These are phyloP conservation scores for Fusarium sp. DNA, from an alignment of 2,329 filamentous ascomycete species.

Conservation along the genomic window DNA sequence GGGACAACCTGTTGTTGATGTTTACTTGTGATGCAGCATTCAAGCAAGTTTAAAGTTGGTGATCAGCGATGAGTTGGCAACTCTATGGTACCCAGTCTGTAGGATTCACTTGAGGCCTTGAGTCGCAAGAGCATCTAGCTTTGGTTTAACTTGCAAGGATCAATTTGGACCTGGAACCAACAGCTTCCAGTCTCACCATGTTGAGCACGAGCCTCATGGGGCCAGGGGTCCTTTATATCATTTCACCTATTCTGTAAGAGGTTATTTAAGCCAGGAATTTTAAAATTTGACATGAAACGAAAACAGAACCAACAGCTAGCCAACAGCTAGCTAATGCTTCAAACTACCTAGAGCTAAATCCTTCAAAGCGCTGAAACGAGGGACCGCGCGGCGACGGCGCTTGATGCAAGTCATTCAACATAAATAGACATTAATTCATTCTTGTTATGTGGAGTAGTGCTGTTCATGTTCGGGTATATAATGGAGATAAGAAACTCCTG, in stretches of 20 bases:
- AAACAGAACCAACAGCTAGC: neutral
- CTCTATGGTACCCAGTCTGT: neutral
- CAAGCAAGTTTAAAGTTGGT: constrained; percentile 23
- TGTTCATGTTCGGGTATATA: neutral
- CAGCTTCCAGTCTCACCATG: constrained; percentile 37
- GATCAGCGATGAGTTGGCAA: constrained; percentile 37
- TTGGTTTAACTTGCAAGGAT: neutral
- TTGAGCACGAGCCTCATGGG: constrained; percentile 29
- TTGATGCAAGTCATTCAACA: neutral
- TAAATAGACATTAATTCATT: neutral
- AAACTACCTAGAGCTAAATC: neutral
- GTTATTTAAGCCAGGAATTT: neutral
- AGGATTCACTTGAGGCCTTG: neutral
- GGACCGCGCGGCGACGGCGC: neutral
- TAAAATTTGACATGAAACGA: constrained; percentile 8
- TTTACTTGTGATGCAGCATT: constrained; percentile 11
- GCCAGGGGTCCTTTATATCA: neutral
- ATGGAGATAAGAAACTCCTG: neutral
- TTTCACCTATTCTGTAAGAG: neutral
- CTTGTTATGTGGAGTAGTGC: neutral
- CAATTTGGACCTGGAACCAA: constrained; percentile 15
- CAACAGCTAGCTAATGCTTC: neutral
- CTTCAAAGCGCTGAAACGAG: constrained; percentile 1
- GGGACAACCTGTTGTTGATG: constrained; percentile 14
- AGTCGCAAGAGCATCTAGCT: constrained; percentile 12